Evolutionary conservation across 1,284 basidiomycete species (phyloP), one percentile per base, ranked within the genome.

Genomic region (Anthracocystis panici-leucophaei): DNA sequence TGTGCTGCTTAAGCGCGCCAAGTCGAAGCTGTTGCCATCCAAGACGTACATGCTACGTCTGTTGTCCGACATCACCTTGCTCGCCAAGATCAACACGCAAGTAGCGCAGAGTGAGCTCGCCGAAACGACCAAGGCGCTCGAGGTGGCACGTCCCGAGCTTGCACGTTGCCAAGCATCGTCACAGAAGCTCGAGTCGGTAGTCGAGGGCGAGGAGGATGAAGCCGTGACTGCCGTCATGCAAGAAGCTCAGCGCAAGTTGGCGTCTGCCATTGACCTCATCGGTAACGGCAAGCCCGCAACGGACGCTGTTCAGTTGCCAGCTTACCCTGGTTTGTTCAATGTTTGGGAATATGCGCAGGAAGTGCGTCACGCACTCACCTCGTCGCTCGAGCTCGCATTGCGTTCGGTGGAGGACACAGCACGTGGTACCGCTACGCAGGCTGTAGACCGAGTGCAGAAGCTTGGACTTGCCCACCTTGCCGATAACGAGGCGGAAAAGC

Each of bases 21-120:
- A 94, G 87, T 97, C 94, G 49, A 99, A 99, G 88, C 91, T 99
- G 49, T 90, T 93, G 48, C 97, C 97, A 2, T 95, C 92, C n/a
- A 91, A 93, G 75, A 97, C 94, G 20, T 99, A 97, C 86, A 89
- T 99, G 65, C 89, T 90, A 69, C 92, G 97, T 81, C 89, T 99
- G 21, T 89, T 99, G 57, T 89, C 90, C 58, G 97, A 99, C 84
- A 88, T 99, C 46, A 92, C 94, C 74, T 88, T 97, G 33, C 91
- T 99, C 63, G 92, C 93, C 9, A 89, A 91, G 11, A 90, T 94
- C 71, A 99, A 99, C 85, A 89, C 91, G 11, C 90, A 94, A 65
- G 91, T 95, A 18, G 95, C 97, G 2, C 89, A 91, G 70, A 86
- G 89, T 18, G 95, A 98, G 85, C 88, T 92, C n/a, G 89, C 91